These are phyloP conservation scores for Wickerhamomyces sp. DNA, from an alignment of 1,139 yeast genomes.

Conservation along the genomic window DNA sequence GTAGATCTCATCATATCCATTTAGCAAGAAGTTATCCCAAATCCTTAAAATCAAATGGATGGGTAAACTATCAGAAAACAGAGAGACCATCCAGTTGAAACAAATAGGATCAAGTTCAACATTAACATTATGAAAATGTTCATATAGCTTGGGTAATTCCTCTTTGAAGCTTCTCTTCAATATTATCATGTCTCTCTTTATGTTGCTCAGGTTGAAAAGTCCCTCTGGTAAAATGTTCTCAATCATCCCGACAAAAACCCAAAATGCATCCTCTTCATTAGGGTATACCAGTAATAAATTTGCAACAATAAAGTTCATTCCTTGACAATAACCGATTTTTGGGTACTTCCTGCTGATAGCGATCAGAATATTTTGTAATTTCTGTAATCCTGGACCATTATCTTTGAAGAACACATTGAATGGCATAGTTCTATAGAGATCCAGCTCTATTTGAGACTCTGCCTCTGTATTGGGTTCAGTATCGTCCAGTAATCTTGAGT, in stretches of 20 bases:
- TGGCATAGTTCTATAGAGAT: constrained; percentile 53
- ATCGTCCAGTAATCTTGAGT: constrained; percentile 26
- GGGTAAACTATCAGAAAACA: constrained; percentile 51
- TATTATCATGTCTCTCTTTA: constrained; percentile 37
- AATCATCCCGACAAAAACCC: constrained; percentile 48
- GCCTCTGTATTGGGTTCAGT: constrained; percentile 29
- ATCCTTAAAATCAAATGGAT: constrained; percentile 48
- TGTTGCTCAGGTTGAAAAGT: constrained; percentile 36
- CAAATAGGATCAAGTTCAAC: constrained; percentile 50
- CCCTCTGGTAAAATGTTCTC: constrained; percentile 50
- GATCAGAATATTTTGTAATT: constrained; percentile 43
- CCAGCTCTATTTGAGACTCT: constrained; percentile 49
- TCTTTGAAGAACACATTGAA: constrained; percentile 48
- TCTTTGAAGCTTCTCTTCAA: constrained; percentile 26
- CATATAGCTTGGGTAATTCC: constrained; percentile 35
- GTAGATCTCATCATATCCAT: constrained; percentile 34
- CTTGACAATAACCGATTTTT: constrained; percentile 55
- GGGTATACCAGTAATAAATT: constrained; percentile 42
- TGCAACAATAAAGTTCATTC: constrained; percentile 59
- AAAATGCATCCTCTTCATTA: constrained; percentile 52
- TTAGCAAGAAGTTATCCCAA: constrained; percentile 45
- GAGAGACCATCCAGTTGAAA: constrained; percentile 55
- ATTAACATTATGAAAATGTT: constrained; percentile 30
- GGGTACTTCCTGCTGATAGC: constrained; percentile 50
- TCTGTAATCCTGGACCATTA: constrained; percentile 50